These are phyloP conservation scores for Claviceps sp. DNA, from an alignment of 2,329 filamentous ascomycete genomes.

Conservation along the genomic window DNA sequence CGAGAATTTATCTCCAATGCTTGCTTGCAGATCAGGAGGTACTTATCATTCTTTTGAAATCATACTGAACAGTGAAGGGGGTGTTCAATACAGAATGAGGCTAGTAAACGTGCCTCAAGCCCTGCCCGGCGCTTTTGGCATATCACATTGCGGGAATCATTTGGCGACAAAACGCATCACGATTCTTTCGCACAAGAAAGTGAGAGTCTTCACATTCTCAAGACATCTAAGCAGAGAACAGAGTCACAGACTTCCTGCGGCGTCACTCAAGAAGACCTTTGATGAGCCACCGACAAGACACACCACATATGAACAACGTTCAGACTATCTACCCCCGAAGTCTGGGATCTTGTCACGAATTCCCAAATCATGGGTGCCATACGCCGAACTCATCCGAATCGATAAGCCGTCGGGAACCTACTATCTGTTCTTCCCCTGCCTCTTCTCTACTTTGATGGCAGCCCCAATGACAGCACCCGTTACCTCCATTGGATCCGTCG, in stretches of 20 bases:
- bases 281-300: neutral
- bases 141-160: neutral
- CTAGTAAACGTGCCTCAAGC: neutral
- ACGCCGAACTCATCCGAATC: constrained; percentile 68
- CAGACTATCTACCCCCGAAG: constrained; percentile 53
- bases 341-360: constrained; percentile 58
- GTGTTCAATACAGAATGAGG: constrained; percentile 1
- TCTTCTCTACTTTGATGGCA: constrained; percentile 73
- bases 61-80: neutral
- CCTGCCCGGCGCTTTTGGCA: neutral
- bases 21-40: neutral
- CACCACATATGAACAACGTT: neutral
- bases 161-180: neutral
- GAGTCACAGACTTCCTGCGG: neutral
- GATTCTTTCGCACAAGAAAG: neutral
- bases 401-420: constrained; percentile 73
- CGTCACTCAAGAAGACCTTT: neutral
- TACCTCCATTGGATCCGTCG: constrained; percentile 43
- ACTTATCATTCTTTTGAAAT: neutral
- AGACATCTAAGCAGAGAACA: neutral
- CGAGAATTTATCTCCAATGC: neutral
- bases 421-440: constrained; percentile 75
- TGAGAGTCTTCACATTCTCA: neutral
- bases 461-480: constrained; percentile 54
- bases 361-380: constrained; percentile 60